Evolutionary conservation across 352 stramenopile species (phyloP).

Genomic region (Globisporangium sylvaticum): DNA sequence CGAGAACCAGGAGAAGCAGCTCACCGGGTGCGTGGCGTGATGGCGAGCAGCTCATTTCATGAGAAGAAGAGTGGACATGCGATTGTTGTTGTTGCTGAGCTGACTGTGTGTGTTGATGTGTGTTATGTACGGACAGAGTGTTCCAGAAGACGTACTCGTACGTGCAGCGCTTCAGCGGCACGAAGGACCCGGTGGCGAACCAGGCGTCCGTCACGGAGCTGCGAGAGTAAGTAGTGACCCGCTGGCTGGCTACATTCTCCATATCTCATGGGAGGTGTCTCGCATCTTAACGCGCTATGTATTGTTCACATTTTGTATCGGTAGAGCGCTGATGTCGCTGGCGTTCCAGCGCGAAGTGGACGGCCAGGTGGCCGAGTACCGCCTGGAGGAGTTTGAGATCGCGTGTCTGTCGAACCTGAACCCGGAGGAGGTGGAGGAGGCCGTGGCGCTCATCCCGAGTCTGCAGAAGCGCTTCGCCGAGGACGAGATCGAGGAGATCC

Average conservation of each 20-base stretch:
- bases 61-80: not conserved
- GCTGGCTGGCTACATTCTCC: not conserved
- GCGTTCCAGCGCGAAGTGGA: constrained; percentile 80
- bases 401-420: constrained; percentile 89
- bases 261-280: not conserved
- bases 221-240: constrained; percentile 59
- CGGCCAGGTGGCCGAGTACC: constrained; percentile 63
- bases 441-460: constrained; percentile 84
- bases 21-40: constrained; percentile 50
- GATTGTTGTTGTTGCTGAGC: not conserved
- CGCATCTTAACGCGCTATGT: not conserved
- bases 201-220: constrained; percentile 87
- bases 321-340: constrained; percentile 85
- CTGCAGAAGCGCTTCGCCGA: constrained; percentile 86
- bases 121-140: constrained; percentile 36
- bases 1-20: constrained; percentile 89
- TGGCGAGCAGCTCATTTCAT: constrained; percentile 5
- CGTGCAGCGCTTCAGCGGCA: constrained; percentile 88
- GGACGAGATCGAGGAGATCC: constrained; percentile 89
- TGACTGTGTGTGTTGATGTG: not conserved
- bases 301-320: no score
- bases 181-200: constrained; percentile 89
- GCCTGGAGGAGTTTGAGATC: constrained; percentile 89
- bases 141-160: constrained; percentile 92
- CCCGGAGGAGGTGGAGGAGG: constrained; percentile 86